Conservation (phyloP, 257 asterid genomes). For the Nicotiana obtusifolia region DNA sequence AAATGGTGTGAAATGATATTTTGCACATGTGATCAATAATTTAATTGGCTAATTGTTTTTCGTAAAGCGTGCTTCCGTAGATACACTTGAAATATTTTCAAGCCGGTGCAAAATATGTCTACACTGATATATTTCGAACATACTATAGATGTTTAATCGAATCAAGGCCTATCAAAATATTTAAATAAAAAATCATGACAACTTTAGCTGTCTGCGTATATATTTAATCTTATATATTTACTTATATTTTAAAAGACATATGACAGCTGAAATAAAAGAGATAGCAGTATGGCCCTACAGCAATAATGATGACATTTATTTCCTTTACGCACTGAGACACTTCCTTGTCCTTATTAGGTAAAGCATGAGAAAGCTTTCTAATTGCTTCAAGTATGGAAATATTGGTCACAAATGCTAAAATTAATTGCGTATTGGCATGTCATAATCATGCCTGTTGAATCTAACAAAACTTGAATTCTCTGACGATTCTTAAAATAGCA, state of each 20-base stretch:
- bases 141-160: no score
- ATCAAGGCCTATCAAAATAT: no score
- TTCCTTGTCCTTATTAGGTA: background rate
- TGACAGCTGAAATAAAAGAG: background rate
- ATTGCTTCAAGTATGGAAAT: background rate
- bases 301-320: background rate
- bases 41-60: no score
- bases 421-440: background rate
- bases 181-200: no score
- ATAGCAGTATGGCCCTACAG: background rate
- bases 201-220: no score
- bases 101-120: no score
- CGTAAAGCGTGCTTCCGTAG: no score
- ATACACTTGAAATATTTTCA: no score
- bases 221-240: background rate
- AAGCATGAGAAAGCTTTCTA: background rate
- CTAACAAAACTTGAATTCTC: background rate
- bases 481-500: background rate
- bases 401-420: background rate
- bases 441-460: background rate
- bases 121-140: no score
- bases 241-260: background rate
- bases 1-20: no score
- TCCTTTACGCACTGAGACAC: background rate
- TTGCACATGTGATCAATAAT: no score